These are phyloP conservation scores for Golubevia pallescens DNA, from an alignment of 1,284 basidiomycete species.

Conservation along the genomic window DNA sequence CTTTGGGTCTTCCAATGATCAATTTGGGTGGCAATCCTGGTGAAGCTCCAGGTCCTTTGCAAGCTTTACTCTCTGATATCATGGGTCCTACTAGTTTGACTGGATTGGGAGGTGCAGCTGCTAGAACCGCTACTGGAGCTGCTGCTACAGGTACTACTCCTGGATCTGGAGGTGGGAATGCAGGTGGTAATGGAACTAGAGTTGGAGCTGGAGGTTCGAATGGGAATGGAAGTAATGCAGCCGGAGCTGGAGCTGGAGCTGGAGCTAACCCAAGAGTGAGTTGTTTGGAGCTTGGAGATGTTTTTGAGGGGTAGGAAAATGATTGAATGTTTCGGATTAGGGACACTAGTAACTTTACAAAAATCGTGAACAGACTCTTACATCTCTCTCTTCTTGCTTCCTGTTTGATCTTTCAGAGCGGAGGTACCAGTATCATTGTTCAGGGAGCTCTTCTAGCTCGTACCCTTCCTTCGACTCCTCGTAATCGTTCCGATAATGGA, in stretches of 20 bases:
- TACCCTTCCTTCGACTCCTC: neutral
- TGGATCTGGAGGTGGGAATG: neutral
- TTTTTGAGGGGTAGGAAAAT: no score
- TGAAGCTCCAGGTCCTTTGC: neutral
- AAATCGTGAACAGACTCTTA: no score
- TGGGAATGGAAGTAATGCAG: neutral
- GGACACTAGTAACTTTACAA: neutral
- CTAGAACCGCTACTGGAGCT: neutral
- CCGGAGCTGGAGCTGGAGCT: neutral
- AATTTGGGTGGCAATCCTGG: neutral
- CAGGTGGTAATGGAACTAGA: no score
- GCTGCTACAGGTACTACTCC: neutral
- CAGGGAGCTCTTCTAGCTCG: conserved; percentile 51
- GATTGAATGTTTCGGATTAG: neutral
- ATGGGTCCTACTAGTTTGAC: neutral
- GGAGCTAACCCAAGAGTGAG: neutral
- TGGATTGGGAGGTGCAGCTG: neutral
- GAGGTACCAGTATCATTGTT: conserved; percentile 56
- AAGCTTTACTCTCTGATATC: neutral
- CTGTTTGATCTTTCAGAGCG: conserved; percentile 1
- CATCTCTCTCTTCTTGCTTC: no score
- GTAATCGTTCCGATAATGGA: neutral
- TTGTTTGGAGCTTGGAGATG: no score
- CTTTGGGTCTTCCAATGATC: neutral
- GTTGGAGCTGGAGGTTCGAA: neutral